These are phyloP conservation scores for Lichenothelia convexa DNA, from an alignment of 495 filamentous ascomycete genomes.

Conservation along the genomic window DNA sequence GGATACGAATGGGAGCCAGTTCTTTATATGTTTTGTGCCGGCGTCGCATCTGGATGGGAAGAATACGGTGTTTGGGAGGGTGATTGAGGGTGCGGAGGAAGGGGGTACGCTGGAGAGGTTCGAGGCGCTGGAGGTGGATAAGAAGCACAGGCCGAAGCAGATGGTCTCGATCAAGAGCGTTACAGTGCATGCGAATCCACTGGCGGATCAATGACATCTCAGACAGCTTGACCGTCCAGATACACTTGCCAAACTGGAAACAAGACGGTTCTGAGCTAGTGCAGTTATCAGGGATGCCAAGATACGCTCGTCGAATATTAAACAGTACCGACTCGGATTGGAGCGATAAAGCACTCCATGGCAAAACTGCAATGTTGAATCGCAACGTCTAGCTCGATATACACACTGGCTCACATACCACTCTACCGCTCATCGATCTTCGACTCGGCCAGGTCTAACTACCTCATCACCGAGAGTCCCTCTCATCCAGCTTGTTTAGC, in stretches of 20 bases:
- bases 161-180: conserved; percentile 50
- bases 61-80: conserved; percentile 85
- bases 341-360: no score
- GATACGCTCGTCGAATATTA: no score
- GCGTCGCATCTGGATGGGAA: conserved; percentile 86
- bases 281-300: no score
- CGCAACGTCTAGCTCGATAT: no score
- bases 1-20: conserved; percentile 82
- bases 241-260: background rate
- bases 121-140: conserved; percentile 67
- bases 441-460: no score
- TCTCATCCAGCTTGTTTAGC: no score
- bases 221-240: background rate
- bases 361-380: no score
- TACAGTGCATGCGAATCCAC: conserved; percentile 84
- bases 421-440: no score
- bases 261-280: no score
- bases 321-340: no score
- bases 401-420: no score
- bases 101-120: conserved; percentile 52
- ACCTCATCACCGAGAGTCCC: no score
- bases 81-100: conserved; percentile 46
- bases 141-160: conserved; percentile 70
- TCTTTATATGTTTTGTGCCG: conserved; percentile 73
- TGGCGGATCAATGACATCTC: conserved; percentile 44